These are phyloP conservation scores for Diplodia corticola DNA, from an alignment of 2,329 filamentous ascomycete genomes.

Conservation along the genomic window DNA sequence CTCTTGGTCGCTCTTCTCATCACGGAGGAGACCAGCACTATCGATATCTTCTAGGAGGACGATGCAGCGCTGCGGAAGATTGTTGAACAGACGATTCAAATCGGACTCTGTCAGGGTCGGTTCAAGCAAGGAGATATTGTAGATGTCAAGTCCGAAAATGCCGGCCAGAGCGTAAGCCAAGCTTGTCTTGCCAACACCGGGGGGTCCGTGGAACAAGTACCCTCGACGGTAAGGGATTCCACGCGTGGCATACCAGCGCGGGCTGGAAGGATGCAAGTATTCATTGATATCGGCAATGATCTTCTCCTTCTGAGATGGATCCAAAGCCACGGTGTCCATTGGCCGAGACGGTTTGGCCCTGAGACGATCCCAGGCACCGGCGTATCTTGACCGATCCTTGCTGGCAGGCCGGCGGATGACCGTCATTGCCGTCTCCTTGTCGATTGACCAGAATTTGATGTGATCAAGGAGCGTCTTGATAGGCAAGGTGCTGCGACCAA, in stretches of 20 bases:
- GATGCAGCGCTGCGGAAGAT: slow-evolving; percentile 47
- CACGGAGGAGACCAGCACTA: slow-evolving; percentile 46
- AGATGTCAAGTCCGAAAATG: slow-evolving; percentile 50
- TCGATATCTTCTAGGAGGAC: slow-evolving; percentile 52
- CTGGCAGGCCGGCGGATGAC: slow-evolving; percentile 48
- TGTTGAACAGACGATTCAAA: slow-evolving; percentile 47
- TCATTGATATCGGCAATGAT: slow-evolving; percentile 74
- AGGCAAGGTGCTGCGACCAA: slow-evolving; percentile 50
- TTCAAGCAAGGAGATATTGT: slow-evolving; percentile 56
- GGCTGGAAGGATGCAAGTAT: slow-evolving; percentile 69
- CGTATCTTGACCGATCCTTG: slow-evolving; percentile 40
- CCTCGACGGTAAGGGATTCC: slow-evolving; percentile 85
- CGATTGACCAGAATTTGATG: slow-evolving; percentile 47
- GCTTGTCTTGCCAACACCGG: slow-evolving; percentile 72
- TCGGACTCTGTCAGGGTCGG: slow-evolving; percentile 72
- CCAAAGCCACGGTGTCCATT: slow-evolving; percentile 74
- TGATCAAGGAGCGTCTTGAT: slow-evolving; percentile 50
- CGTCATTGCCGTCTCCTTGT: slow-evolving; percentile 46
- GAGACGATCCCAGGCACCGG: slow-evolving; percentile 44
- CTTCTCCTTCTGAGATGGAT: slow-evolving; percentile 63
- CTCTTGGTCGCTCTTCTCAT: slow-evolving; percentile 32
- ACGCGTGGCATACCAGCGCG: slow-evolving; percentile 79
- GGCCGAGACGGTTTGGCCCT: slow-evolving; percentile 64
- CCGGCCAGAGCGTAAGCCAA: slow-evolving; percentile 43
- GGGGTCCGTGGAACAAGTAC: slow-evolving; percentile 76